Conservation (phyloP, 306 rosid genomes). For the Cyclanthera cordifolia region DNA sequence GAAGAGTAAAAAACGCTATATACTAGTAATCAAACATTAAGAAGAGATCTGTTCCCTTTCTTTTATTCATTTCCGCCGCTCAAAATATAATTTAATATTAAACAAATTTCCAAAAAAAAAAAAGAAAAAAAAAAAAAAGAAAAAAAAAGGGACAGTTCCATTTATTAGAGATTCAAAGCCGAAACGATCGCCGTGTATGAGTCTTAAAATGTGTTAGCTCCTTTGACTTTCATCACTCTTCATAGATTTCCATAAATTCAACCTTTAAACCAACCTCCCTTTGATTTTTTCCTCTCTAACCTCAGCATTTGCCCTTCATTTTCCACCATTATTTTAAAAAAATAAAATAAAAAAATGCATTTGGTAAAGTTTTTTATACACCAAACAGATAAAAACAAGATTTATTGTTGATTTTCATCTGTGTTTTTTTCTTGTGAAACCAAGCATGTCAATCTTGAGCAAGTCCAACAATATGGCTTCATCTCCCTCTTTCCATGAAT, state of each 20-base stretch:
- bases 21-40: too few species aligned
- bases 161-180: slow-evolving; percentile 16
- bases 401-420: not conserved
- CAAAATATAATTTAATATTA: too few species aligned
- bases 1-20: too few species aligned
- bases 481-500: slow-evolving; percentile 51
- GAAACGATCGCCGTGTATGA: slow-evolving; percentile 12
- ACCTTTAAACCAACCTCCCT: not conserved
- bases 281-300: not conserved
- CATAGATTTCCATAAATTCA: slow-evolving; percentile 1
- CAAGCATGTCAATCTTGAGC: slow-evolving; percentile 34
- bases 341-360: too few species aligned
- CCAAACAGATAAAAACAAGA: too few species aligned
- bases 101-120: too few species aligned
- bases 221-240: not conserved
- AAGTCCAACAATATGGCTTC: slow-evolving; percentile 27
- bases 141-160: too few species aligned
- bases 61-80: too few species aligned
- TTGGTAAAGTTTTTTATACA: not conserved
- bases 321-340: not conserved
- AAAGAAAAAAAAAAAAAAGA: too few species aligned
- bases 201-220: not conserved
- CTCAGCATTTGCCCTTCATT: not conserved
- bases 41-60: too few species aligned
- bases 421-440: not conserved